These are phyloP conservation scores for Linum usitatissimum DNA, from an alignment of 345 rosid genomes.

Conservation along the genomic window DNA sequence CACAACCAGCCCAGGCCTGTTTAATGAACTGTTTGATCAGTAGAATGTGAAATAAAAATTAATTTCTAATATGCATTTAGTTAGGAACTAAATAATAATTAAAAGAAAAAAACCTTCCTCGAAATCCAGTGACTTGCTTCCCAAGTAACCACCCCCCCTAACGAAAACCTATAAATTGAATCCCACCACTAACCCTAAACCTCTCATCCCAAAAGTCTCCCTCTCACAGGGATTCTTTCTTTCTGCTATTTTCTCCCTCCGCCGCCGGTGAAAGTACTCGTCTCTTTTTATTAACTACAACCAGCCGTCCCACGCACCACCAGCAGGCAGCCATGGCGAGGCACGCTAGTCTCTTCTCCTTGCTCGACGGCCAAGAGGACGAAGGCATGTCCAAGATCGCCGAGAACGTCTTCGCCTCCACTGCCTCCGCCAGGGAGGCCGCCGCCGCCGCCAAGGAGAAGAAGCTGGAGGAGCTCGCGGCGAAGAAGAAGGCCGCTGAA, in stretches of 20 bases:
- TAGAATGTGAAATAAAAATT: too few relatives aligned
- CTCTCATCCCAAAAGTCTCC: not conserved
- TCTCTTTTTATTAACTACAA: too few relatives aligned
- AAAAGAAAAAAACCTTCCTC: not conserved
- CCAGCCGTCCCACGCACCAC: not conserved
- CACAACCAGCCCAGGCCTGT: too few relatives aligned
- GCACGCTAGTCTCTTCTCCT: not conserved
- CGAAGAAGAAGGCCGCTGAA: not conserved
- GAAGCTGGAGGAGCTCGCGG: not conserved
- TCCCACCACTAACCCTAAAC: not conserved
- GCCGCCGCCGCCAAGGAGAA: too few relatives aligned
- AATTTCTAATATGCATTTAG: too few relatives aligned
- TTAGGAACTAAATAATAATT: too few relatives aligned
- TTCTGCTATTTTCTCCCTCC: not conserved
- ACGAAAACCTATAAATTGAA: not conserved
- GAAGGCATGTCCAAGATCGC: not conserved
- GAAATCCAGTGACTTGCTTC: not conserved
- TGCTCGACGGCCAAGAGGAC: slow-evolving; percentile 7
- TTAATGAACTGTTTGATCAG: too few relatives aligned
- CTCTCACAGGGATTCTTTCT: not conserved
- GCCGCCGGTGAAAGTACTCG: too few relatives aligned
- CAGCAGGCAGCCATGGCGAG: not conserved
- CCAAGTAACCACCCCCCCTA: not conserved
- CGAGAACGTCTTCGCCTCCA: not conserved
- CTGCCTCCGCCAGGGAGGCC: not conserved